A percentile compares a stretch with the other conserved stretches of the same genome.
Evolutionary conservation across 2,329 filamentous ascomycete genomes (phyloP).

Genomic region (Stylonectria norvegica): DNA sequence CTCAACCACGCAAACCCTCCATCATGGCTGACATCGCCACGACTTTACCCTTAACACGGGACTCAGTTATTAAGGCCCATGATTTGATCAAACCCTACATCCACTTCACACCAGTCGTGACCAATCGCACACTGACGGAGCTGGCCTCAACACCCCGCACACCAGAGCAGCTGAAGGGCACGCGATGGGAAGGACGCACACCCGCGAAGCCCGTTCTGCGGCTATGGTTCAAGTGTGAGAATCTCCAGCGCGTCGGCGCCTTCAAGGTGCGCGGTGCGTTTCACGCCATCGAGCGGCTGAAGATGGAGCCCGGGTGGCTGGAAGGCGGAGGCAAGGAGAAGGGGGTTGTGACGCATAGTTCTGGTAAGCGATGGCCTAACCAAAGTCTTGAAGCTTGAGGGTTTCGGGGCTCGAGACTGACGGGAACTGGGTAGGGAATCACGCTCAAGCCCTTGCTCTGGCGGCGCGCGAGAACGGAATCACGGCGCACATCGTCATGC

Average conservation of each 20-base stretch:
- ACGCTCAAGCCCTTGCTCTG: constrained; percentile 87
- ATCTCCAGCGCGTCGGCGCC: constrained; percentile 82
- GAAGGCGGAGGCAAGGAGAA: constrained; percentile 55
- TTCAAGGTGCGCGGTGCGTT: constrained; percentile 93
- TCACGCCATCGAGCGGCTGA: constrained; percentile 72
- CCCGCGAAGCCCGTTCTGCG: constrained; percentile 63
- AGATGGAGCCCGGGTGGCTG: constrained; percentile 58
- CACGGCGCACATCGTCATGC: constrained; percentile 89
- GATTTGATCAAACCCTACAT: constrained; percentile 69
- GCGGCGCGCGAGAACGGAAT: constrained; percentile 72
- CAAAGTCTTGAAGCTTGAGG: not conserved
- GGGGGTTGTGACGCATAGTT: constrained; percentile 88
- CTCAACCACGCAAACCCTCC: no score
- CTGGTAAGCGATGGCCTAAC: constrained; percentile 53
- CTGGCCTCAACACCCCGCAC: constrained; percentile 71
- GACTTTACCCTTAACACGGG: constrained; percentile 64
- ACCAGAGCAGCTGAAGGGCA: constrained; percentile 49
- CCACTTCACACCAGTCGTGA: constrained; percentile 80
- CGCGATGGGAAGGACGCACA: constrained; percentile 52
- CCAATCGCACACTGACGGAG: constrained; percentile 68
- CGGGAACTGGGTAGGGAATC: constrained; percentile 65
- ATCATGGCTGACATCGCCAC: constrained; percentile 53
- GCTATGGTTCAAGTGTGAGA: constrained; percentile 95
- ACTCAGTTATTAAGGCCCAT: constrained; percentile 70
- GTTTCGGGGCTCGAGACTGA: not conserved